A percentile compares a stretch with the other conserved stretches of the same genome.
These are phyloP conservation scores for Hymenoscyphus infarciens DNA, from an alignment of 2,329 filamentous ascomycete genomes.

Conservation along the genomic window DNA sequence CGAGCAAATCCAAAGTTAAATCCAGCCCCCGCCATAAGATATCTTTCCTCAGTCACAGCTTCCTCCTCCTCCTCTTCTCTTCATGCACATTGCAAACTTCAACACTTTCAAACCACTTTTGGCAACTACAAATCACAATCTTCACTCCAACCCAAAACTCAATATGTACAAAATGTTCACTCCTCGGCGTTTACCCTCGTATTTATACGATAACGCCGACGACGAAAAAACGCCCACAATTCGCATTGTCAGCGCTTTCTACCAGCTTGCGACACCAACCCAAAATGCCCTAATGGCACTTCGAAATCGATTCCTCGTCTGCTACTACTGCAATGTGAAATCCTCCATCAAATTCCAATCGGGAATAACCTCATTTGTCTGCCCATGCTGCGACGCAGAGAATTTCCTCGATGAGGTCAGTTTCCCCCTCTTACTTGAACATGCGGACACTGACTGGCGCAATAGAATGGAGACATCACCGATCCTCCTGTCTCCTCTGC, in stretches of 20 bases:
- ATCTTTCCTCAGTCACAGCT: neutral
- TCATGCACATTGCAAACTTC: neutral
- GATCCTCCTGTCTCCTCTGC: slow-evolving; percentile 48
- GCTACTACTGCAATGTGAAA: slow-evolving; percentile 80
- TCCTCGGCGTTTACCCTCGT: neutral
- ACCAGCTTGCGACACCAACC: neutral
- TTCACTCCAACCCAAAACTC: no score
- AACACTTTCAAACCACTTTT: neutral
- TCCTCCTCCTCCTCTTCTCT: neutral
- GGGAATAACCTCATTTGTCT: slow-evolving; percentile 59
- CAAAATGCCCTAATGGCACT: slow-evolving; percentile 29
- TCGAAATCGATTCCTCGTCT: slow-evolving; percentile 47
- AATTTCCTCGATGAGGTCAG: no score
- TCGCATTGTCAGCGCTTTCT: neutral
- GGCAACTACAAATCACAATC: neutral
- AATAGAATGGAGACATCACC: no score
- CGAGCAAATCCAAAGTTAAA: no score
- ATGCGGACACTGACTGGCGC: no score
- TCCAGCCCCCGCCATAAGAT: neutral
- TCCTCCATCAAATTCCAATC: slow-evolving; percentile 59
- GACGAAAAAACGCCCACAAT: neutral
- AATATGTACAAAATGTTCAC: neutral
- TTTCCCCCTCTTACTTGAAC: slow-evolving; percentile 45
- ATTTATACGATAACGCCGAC: neutral
- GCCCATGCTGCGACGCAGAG: no score